Percentiles rank a stretch among this genome's conserved stretches.
phyloP scores from a whole-genome alignment of 2,329 filamentous ascomycete species.

The Ustilaginoidea virens region DNA sequence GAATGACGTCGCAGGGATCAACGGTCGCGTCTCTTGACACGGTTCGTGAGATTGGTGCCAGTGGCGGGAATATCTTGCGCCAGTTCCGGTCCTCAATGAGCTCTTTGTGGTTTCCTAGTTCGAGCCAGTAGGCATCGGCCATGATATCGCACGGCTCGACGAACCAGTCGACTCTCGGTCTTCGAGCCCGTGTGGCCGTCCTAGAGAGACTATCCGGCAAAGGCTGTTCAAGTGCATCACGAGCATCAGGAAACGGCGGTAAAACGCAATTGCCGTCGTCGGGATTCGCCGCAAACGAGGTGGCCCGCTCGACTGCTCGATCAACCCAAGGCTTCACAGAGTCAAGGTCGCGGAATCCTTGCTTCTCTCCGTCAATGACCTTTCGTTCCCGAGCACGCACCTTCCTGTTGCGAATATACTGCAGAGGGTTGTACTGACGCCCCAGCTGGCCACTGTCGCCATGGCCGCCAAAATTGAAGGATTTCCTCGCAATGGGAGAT shows the following conservation, averaged over 20 bases:
- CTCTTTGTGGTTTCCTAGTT: conserved; percentile 64
- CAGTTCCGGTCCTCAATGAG: conserved; percentile 70
- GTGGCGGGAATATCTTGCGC: conserved; percentile 49
- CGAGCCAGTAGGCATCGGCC: conserved; percentile 82
- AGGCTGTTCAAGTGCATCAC: conserved; percentile 24
- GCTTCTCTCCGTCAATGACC: conserved; percentile 55
- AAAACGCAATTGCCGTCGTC: conserved; percentile 15
- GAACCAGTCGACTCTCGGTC: conserved; percentile 72
- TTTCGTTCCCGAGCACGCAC: conserved; percentile 65
- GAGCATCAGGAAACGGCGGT: conserved; percentile 30
- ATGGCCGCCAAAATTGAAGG: conserved; percentile 11
- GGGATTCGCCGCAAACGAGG: conserved; percentile 12
- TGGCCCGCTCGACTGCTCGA: conserved; percentile 30
- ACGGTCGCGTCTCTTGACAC: conserved; percentile 16
- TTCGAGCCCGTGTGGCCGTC: conserved; percentile 42
- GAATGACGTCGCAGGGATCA: conserved; percentile 9
- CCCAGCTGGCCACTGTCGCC: conserved; percentile 30
- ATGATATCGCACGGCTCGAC: conserved; percentile 73
- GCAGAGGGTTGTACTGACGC: conserved; percentile 76
- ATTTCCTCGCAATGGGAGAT: conserved; percentile 22
- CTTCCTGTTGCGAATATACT: conserved; percentile 83
- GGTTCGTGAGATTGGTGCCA: conserved; percentile 13
- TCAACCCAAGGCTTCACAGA: conserved; percentile 67
- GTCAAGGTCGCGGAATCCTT: conserved; percentile 62
- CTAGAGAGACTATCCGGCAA: conserved; percentile 28